Evolutionary conservation across 225 moss, liverwort and hornwort species (phyloP), one percentile per base, ranked within the genome.

Genomic region (Bryoerythrophyllum caledonicum): DNA sequence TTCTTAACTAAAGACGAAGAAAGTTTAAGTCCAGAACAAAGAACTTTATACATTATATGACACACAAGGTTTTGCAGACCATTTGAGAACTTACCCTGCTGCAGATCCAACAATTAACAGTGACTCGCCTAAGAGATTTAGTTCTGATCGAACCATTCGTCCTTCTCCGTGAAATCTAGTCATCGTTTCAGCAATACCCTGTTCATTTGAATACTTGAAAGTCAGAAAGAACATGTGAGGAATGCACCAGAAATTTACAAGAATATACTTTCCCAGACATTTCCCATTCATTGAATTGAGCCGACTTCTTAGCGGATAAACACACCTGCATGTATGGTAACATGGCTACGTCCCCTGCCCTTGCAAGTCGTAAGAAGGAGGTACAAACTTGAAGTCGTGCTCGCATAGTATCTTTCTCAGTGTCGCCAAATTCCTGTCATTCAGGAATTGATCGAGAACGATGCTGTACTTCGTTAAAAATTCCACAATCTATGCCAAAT

Each of bases 341-440:
- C 79, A 99, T 85, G 65, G 97, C 90, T 51, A 85, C 67, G 75
- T 94, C 93, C 54, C 91, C 94, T 78, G 93, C 90, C 84, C 90
- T 94, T 28, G 93, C 90, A 58, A 99, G 75, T 79, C 94, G 89
- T 19, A 99, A 79, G 63, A 99, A 94, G 40, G 97, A 94, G 26
- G 97, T 94, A 77, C 97, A 99, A 35, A 99, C 94, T 82, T 94
- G 97, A 74, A 99, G 87, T 53, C 97, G 90, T 52, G 93, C 88
- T 70, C 97, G 85, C 48, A 91, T 90, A 55, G 74, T 87, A 20
- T 91, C 94, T 78, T 80, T 87, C 43, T 83, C 88, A 70, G 65
- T 49, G n/a, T 87, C 80, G 37, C 80, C 77, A 79, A 88, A 90
- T 25, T 81, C 75, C 51, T 85, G 83, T 37, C 77, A 81, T 82